Conservation (phyloP, 208 protist genomes). For the Leishmania major region DNA sequence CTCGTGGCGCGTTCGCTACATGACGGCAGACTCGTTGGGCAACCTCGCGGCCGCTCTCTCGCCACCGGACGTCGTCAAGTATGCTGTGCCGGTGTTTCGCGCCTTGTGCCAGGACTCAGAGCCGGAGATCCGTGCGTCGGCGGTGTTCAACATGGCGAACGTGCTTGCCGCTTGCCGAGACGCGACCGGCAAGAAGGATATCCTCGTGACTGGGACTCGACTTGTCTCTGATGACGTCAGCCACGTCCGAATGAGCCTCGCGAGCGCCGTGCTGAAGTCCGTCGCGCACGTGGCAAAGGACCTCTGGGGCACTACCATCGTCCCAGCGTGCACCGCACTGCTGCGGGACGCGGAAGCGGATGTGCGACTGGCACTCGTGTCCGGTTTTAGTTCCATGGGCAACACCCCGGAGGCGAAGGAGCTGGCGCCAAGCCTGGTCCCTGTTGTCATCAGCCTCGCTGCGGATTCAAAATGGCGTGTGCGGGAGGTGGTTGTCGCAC, state of each 20-base stretch:
- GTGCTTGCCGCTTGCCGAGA: slow-evolving; percentile 67
- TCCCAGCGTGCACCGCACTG: slow-evolving; percentile 81
- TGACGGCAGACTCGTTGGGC: slow-evolving; percentile 96
- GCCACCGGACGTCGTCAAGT: slow-evolving; percentile 62
- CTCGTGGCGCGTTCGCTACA: slow-evolving; percentile 98
- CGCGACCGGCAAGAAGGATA: slow-evolving; percentile 58
- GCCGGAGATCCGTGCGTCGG: slow-evolving; percentile 85
- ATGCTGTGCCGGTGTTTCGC: slow-evolving; percentile 73
- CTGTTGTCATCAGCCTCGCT: slow-evolving; percentile 79
- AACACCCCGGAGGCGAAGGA: slow-evolving; percentile 83
- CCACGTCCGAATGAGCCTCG: slow-evolving; percentile 88
- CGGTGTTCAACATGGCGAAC: slow-evolving; percentile 82
- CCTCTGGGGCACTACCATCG: slow-evolving; percentile 72
- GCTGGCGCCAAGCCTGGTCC: slow-evolving; percentile 83
- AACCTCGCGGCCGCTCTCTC: slow-evolving; percentile 60
- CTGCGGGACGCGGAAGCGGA: slow-evolving; percentile 80
- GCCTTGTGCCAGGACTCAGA: slow-evolving; percentile 81
- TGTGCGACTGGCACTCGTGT: slow-evolving; percentile 85
- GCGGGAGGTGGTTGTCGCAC: slow-evolving; percentile 82
- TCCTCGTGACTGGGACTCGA: slow-evolving; percentile 73
- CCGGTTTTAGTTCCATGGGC: slow-evolving; percentile 86
- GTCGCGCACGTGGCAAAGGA: slow-evolving; percentile 76
- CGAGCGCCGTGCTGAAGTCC: slow-evolving; percentile 79
- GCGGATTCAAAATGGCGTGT: slow-evolving; percentile 88
- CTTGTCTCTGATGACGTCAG: slow-evolving; percentile 71